phyloP scores from a whole-genome alignment of 345 rosid genomes.

The Gossypium turneri region DNA sequence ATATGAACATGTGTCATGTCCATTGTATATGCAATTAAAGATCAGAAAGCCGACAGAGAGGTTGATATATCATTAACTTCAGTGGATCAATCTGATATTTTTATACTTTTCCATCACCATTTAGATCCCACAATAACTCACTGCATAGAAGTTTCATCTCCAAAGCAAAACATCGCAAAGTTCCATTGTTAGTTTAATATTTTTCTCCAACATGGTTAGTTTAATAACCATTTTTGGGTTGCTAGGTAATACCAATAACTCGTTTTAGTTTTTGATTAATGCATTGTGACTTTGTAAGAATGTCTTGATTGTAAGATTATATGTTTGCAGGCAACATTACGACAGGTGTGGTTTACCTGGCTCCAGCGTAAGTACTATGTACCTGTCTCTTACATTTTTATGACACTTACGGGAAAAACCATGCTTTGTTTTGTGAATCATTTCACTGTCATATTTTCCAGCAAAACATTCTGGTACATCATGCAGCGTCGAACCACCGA shows the following conservation, averaged over 20 bases:
- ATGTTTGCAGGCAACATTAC: constrained; percentile 59
- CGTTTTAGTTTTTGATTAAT: not conserved
- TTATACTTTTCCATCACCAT: not conserved
- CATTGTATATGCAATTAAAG: not conserved
- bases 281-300: not conserved
- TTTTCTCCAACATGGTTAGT: constrained; percentile 24
- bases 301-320: not conserved
- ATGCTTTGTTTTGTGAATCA: not conserved
- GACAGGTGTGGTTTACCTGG: constrained; percentile 62
- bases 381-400: too few species aligned
- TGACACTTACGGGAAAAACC: too few species aligned
- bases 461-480: constrained; percentile 73
- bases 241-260: constrained; percentile 26
- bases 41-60: not conserved
- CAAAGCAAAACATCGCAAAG: not conserved
- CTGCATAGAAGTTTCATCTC: not conserved
- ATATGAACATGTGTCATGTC: not conserved
- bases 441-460: constrained; percentile 7
- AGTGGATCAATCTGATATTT: not conserved
- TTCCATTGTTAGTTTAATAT: not conserved
- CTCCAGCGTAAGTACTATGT: constrained; percentile 51
- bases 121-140: not conserved
- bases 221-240: constrained; percentile 28
- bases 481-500: constrained; percentile 61
- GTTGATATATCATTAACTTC: not conserved